Conservation (phyloP, 1,284 basidiomycete genomes). For the Leccinum fuscescens region DNA sequence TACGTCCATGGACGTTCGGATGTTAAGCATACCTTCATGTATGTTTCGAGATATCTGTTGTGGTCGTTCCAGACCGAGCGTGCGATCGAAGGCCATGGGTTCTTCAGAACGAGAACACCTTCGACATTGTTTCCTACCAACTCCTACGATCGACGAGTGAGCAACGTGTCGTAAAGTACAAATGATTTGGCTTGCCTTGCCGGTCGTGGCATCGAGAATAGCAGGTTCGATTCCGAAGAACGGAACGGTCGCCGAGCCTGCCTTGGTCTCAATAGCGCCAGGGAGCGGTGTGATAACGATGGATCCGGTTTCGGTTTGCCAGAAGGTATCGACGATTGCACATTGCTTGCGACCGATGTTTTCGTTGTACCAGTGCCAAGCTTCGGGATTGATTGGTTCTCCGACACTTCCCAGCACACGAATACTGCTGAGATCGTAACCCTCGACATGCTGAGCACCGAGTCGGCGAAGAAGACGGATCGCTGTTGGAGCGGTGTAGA, state of each 20-base stretch:
- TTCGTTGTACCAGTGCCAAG: constrained; percentile 99
- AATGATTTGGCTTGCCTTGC: constrained; percentile 41
- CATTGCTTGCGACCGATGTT: constrained; percentile 88
- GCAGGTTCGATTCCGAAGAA: constrained; percentile 95
- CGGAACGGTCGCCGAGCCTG: constrained; percentile 93
- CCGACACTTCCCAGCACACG: constrained; percentile 93
- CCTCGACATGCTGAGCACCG: constrained; percentile 84
- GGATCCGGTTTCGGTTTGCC: constrained; percentile 98
- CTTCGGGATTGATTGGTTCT: constrained; percentile 99
- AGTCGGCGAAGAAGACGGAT: constrained; percentile 90
- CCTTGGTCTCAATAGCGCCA: constrained; percentile 93
- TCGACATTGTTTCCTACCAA: constrained; percentile 84
- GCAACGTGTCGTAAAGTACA: background rate
- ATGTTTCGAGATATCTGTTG: constrained; percentile 88
- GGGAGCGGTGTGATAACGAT: constrained; percentile 96
- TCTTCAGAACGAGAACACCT: constrained; percentile 86
- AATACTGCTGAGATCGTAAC: constrained; percentile 80
- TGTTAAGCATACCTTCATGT: constrained; percentile 65
- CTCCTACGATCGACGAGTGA: constrained; percentile 41
- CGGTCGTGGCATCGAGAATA: constrained; percentile 83
- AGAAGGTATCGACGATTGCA: constrained; percentile 95
- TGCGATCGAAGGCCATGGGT: constrained; percentile 96
- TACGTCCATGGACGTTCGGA: background rate
- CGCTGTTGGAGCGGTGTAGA: constrained; percentile 91
- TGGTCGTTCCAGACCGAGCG: constrained; percentile 93